Base-by-base conservation (phyloP, 345 rosid genomes). In the Raphanus sativus region DNA sequence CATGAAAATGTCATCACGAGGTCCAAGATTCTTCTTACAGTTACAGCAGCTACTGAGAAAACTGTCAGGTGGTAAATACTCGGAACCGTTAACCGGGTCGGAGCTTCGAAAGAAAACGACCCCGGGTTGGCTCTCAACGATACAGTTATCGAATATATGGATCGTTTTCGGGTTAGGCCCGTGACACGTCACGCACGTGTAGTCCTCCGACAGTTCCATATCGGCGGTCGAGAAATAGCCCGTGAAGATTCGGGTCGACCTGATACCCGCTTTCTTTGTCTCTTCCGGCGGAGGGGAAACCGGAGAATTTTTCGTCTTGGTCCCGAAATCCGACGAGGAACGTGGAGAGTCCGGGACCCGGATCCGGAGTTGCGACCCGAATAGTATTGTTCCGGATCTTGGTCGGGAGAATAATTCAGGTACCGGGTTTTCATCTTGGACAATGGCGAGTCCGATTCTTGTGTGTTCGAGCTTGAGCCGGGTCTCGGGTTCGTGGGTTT, bases 191-290 rank as follows among this genome's bases (percentile, higher is more conserved):
- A 93, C 94, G 77, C 98, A 87, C 17, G 98, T 93, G 76, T 93
- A 93, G 68, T 93, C 97, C 86, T 93, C 98, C 8, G 98, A 93
- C 13, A 87, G 80, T 36, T 90, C 98, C 94, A 91, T 90, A 56
- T 90, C 92, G 28, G 72, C 75, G 2, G 88, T 85, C 7, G 91
- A 79, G 58, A 87, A 83, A 74, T 75, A 82, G 10, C 88, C 89
- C 0, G 81, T 33, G 69, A 87, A 62, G 10, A 84, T 54, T 40
- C 80, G 61, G 16, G 89, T 76, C 11, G 96, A 84, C 67, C 15
- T 69, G 71, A 12, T 84, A 84, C 32, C 83, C 74, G 75, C 55
- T 25, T 62, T 74, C 32, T 26, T 26, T 7, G 42, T 11, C 59
- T 3, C 45, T 12, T 81, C 80, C 3, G 2, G 16, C 4, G 3